These are phyloP conservation scores for Neurospora hispaniola DNA, from an alignment of 495 filamentous ascomycete species.

Conservation along the genomic window DNA sequence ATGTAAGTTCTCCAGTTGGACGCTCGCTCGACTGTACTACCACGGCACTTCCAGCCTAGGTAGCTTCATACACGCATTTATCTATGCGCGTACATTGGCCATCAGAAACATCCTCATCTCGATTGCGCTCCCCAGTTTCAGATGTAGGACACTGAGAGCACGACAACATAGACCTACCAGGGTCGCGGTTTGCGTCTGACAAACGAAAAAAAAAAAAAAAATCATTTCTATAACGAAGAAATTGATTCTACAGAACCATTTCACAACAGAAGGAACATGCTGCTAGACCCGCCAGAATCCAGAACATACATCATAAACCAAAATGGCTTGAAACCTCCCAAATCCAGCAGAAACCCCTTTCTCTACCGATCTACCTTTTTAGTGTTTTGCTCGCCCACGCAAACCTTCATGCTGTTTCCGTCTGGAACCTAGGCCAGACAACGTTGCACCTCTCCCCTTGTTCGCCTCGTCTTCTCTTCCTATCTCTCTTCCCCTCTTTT, in stretches of 20 bases:
- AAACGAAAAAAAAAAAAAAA: background rate
- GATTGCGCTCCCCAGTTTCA: background rate
- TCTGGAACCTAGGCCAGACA: background rate
- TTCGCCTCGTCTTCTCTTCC: background rate
- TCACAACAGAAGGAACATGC: background rate
- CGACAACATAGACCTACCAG: no score
- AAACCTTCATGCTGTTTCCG: background rate
- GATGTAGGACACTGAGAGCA: background rate
- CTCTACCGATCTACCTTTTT: background rate
- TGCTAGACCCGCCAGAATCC: background rate
- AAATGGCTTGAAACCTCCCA: background rate
- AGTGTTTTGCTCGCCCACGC: background rate
- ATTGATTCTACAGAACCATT: background rate
- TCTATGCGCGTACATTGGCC: background rate
- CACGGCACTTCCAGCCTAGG: background rate
- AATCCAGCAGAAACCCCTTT: background rate
- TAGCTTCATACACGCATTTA: background rate
- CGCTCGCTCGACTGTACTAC: background rate
- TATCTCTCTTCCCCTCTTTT: background rate
- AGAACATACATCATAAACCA: background rate
- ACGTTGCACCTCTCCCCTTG: background rate
- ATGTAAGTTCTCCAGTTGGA: background rate
- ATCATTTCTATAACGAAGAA: background rate
- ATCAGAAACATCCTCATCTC: background rate
- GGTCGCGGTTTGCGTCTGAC: background rate